Percentiles rank a stretch among this genome's conserved stretches.
Conservation (phyloP, 1,139 yeast genomes). For the Lodderomyces margitis region DNA sequence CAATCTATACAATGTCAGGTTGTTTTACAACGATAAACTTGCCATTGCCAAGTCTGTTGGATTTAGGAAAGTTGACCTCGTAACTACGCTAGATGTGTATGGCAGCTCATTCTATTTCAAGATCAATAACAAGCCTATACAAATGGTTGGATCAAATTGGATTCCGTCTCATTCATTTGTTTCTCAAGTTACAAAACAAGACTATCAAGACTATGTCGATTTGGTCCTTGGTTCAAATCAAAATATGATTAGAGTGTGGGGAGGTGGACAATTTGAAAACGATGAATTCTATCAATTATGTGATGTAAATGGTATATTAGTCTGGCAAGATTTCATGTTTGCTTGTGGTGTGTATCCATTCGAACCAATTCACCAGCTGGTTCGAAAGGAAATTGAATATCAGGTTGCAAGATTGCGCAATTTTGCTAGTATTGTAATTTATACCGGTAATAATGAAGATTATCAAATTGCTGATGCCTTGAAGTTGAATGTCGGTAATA, state of each 20-base stretch:
- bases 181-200: slow-evolving; percentile 27
- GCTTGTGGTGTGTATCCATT: slow-evolving; percentile 52
- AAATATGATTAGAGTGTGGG: slow-evolving; percentile 50
- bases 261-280: slow-evolving; percentile 46
- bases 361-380: slow-evolving; percentile 21
- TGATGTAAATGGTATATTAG: slow-evolving; percentile 41
- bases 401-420: slow-evolving; percentile 39
- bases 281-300: slow-evolving; percentile 42
- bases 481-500: slow-evolving; percentile 26
- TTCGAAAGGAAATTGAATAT: slow-evolving; percentile 28
- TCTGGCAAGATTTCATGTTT: slow-evolving; percentile 56
- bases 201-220: slow-evolving; percentile 34
- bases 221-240: slow-evolving; percentile 37
- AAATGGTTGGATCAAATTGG: slow-evolving; percentile 45
- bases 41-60: slow-evolving; percentile 25
- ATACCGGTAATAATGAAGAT: slow-evolving; percentile 49
- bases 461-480: slow-evolving; percentile 41
- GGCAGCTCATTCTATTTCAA: slow-evolving; percentile 43
- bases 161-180: slow-evolving; percentile 46
- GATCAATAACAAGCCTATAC: slow-evolving; percentile 38
- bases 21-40: slow-evolving; percentile 13
- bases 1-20: slow-evolving; percentile 25
- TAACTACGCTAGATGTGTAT: slow-evolving; percentile 31
- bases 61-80: slow-evolving; percentile 35
- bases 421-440: slow-evolving; percentile 31